Base-by-base conservation (phyloP, 169 alveolate genomes). In the Eimeria maxima region DNA sequence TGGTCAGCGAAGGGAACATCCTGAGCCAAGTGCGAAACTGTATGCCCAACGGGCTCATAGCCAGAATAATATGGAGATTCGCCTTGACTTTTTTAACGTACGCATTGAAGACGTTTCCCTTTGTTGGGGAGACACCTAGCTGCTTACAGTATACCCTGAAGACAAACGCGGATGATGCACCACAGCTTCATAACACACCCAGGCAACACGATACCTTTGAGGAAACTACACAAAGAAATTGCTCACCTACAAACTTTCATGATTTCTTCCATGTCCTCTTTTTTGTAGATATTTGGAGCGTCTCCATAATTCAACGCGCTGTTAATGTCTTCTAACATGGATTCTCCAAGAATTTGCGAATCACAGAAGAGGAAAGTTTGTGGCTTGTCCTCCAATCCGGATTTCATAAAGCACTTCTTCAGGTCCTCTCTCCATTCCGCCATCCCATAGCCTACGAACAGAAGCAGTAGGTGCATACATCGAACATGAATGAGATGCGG, bases 1-100 rank as follows among this genome's bases (percentile, higher is more conserved):
- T 98, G 97, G 99, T 98, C 74, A 99, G 97, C 44, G 99, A 99
- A 42, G 99, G 99, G 99, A 99, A 99, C 98, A 98, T 99, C 71
- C 99, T 98, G 95, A 99, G 98, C 95, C 99, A 98, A 81, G 98
- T 99, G 87, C 99, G 98, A 98, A 99, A 99, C 94, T 98, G 99
- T 60, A 98, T 98, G 67, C 99, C 99, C 50, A 99, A 99, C 33
- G 99, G 99, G 81, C 99, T 98, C 99, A 99, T 98, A 29, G 99
- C 98, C 83, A 99, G 97, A 55, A 98, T 98, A 71, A 99, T 97
- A 94, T 99, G 99, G 74, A 99, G 98, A 96, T 99, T 98, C 69
- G 98, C 97, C 98, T 98, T 97, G 38, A 99, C 99, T 94, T 99
- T 96, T 71, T 96, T 95, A 71, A 99, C 95, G 96, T 98, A 99